A percentile compares a stretch with the other conserved stretches of the same genome.
phyloP scores from a whole-genome alignment of 2,329 filamentous ascomycete species.

The Juglanconis juglandina region DNA sequence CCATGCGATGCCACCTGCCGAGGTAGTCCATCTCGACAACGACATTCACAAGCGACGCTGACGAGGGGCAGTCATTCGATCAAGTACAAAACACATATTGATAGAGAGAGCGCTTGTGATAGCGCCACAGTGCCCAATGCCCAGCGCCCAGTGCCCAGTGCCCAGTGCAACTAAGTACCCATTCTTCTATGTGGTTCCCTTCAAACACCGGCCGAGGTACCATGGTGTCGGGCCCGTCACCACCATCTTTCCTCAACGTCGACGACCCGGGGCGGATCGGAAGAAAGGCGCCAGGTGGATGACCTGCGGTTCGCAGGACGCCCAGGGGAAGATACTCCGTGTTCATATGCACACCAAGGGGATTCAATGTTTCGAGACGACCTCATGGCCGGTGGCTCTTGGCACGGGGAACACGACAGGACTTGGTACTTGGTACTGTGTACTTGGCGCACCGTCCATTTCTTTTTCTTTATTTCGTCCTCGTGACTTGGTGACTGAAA shows the following conservation, averaged over 20 bases:
- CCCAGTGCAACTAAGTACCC: too few species aligned
- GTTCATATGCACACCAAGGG: neutral
- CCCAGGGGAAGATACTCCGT: neutral
- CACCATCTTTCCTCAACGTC: neutral
- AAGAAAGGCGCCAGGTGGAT: neutral
- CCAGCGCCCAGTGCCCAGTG: too few species aligned
- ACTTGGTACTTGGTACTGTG: neutral
- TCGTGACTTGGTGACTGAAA: too few species aligned
- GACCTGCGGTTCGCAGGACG: neutral
- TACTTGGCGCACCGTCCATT: neutral
- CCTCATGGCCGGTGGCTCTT: neutral
- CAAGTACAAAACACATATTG: too few species aligned
- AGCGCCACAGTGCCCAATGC: too few species aligned
- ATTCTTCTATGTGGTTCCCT: neutral
- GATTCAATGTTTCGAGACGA: neutral
- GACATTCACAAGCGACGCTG: too few species aligned
- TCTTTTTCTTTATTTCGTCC: neutral
- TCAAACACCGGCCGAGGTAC: neutral
- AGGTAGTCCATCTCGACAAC: too few species aligned
- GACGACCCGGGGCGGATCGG: neutral
- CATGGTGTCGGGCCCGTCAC: neutral
- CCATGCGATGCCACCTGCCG: too few species aligned
- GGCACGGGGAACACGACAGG: neutral
- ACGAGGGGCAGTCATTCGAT: too few species aligned
- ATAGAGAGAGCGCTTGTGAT: too few species aligned